Conservation (phyloP, 768 basidiomycete genomes). For the Lactarius tabidus region DNA sequence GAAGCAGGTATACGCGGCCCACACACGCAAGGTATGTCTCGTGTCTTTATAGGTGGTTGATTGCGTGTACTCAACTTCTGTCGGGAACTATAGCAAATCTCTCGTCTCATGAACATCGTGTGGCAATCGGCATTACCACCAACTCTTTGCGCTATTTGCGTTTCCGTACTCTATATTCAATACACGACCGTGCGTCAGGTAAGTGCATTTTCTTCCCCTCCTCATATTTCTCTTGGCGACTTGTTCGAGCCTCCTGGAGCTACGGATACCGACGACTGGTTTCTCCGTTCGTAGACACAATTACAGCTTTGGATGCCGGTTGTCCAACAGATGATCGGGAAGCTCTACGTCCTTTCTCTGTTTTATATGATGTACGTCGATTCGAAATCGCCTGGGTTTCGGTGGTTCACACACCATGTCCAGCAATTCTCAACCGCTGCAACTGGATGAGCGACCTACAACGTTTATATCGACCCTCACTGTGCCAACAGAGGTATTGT, state of each 20-base stretch:
- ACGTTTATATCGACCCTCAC: slow-evolving; percentile 5
- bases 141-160: slow-evolving; percentile 6
- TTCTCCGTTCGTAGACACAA: neutral
- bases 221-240: neutral
- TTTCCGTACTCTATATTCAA: neutral
- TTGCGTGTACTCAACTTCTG: neutral
- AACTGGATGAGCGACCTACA: neutral
- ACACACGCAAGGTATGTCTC: slow-evolving; percentile 7
- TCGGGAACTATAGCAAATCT: neutral
- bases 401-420: neutral
- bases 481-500: neutral
- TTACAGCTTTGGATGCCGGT: slow-evolving; percentile 2
- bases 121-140: slow-evolving; percentile 19
- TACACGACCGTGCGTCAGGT: neutral
- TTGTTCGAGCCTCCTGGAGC: neutral
- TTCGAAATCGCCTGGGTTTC: neutral
- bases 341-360: slow-evolving; percentile 21
- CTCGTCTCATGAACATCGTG: slow-evolving; percentile 3
- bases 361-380: slow-evolving; percentile 13
- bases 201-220: neutral
- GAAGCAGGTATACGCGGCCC: neutral
- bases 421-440: neutral
- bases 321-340: slow-evolving; percentile 7
- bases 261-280: neutral
- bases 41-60: neutral